Evolutionary conservation across 176 grass and related monocot species (phyloP).

Genomic region (Aegilops umbellulata): DNA sequence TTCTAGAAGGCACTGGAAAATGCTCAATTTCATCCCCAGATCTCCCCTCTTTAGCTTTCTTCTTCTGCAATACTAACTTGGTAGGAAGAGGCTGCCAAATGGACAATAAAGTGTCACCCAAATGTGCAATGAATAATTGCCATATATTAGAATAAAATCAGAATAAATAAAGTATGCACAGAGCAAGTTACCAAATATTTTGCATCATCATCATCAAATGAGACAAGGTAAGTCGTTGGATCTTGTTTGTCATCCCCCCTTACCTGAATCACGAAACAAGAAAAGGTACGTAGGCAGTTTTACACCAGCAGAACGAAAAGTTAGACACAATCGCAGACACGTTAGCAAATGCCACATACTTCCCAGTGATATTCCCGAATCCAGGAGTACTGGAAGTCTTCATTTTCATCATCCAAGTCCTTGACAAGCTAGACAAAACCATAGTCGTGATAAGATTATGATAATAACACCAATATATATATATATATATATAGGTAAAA

Average conservation of each 20-base stretch:
- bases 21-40: slow-evolving; percentile 85
- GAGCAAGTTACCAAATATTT: slow-evolving; percentile 83
- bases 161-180: slow-evolving; percentile 14
- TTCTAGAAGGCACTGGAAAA: slow-evolving; percentile 86
- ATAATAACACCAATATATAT: not conserved
- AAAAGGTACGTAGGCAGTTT: slow-evolving; percentile 9
- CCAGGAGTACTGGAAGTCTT: slow-evolving; percentile 87
- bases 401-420: slow-evolving; percentile 72
- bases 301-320: slow-evolving; percentile 11
- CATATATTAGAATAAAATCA: slow-evolving; percentile 16
- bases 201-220: slow-evolving; percentile 74
- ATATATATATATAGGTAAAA: not conserved
- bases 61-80: slow-evolving; percentile 94
- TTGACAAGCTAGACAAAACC: slow-evolving; percentile 62
- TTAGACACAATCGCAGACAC: not conserved
- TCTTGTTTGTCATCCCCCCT: slow-evolving; percentile 88
- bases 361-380: slow-evolving; percentile 96
- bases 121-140: slow-evolving; percentile 18
- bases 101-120: slow-evolving; percentile 22
- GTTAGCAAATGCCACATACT: slow-evolving; percentile 48
- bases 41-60: slow-evolving; percentile 95
- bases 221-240: slow-evolving; percentile 90
- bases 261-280: slow-evolving; percentile 54
- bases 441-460: slow-evolving; percentile 28
- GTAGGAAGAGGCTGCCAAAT: slow-evolving; percentile 82